A percentile compares a stretch with the other conserved stretches of the same genome.
These are phyloP conservation scores for Aquilaria malaccensis DNA, from an alignment of 345 rosid genomes.

Conservation along the genomic window DNA sequence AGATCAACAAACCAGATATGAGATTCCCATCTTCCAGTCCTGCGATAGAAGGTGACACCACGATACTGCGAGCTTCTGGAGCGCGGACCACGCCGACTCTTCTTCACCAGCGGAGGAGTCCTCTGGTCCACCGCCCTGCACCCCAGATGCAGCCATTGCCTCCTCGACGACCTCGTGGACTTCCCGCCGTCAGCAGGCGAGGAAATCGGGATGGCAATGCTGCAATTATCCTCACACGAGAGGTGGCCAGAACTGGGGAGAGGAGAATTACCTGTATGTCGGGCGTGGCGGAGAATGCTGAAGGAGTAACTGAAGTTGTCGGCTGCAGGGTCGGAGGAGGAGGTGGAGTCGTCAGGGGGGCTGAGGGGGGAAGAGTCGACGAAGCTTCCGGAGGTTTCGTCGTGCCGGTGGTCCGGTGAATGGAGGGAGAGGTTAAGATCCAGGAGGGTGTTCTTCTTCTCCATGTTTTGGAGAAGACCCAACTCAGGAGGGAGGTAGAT, in stretches of 20 bases:
- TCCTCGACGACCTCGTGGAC: conserved; percentile 7
- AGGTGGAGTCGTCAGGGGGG: conserved; percentile 29
- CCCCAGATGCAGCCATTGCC: conserved; percentile 31
- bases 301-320: conserved; percentile 22
- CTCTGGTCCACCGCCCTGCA: conserved; percentile 16
- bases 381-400: conserved; percentile 35
- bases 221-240: conserved; percentile 3
- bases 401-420: conserved; percentile 9
- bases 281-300: conserved; percentile 16
- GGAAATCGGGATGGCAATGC: conserved; percentile 36
- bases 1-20: conserved; percentile 54
- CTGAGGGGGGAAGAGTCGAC: conserved; percentile 26
- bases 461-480: neutral
- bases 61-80: conserved; percentile 76
- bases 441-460: conserved; percentile 17
- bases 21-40: conserved; percentile 85
- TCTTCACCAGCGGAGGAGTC: conserved; percentile 31
- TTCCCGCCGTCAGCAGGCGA: conserved; percentile 19
- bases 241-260: neutral
- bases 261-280: neutral
- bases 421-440: conserved; percentile 36
- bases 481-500: neutral
- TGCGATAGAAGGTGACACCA: conserved; percentile 69
- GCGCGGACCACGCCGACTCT: conserved; percentile 75
- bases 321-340: conserved; percentile 18